Evolutionary conservation across 2,329 filamentous ascomycete genomes (phyloP), one percentile per base, ranked within the genome.

Genomic region (Tolypocladium endophyticum): DNA sequence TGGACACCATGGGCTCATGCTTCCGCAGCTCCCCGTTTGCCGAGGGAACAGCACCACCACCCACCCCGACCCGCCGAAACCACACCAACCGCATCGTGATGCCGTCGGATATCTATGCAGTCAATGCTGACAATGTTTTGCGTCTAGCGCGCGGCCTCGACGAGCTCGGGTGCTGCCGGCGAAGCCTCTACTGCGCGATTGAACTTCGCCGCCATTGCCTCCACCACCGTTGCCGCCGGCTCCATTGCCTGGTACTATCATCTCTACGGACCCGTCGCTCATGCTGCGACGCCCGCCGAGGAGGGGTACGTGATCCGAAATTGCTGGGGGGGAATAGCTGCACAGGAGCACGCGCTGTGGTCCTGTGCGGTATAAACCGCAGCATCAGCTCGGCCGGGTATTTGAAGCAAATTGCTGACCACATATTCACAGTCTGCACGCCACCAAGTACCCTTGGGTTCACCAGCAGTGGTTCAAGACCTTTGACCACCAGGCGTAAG

Each of bases 161-260:
- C 89, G 71, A 86, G 85, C 78, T 88, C 88, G 76, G 81, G 85
- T 74, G 84, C 88, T 75, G 81, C 84, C 75, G 81, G 86, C 74
- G 85, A 87, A 73, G 74, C 76, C 64, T 88, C 90, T 70, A 82
- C 89, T 70, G 87, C 89, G 77, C 87, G 87, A 78, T 82, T 94
- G 76, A 97, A 93, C 78, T 82, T 92, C 70, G 89, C 92, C 74
- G 91, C 90, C 72, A 85, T 86, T 71, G 90, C 89, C 73, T 92
- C 94, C 69, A 96, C 92, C 69, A 86, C 88, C 70, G 83, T 92
- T 72, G 91, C 93, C 70, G 81, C 90, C 77, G 92, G 92, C 70
- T 93, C 93, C 67, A 87, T 93, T 71, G 92, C 90, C 69, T 97
- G 92, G 92, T 97, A 97, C 81, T 96, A 93, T 77, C 91, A 96